Conservation (phyloP, 2,329 filamentous ascomycete genomes). For the Exophiala dermatitidis region DNA sequence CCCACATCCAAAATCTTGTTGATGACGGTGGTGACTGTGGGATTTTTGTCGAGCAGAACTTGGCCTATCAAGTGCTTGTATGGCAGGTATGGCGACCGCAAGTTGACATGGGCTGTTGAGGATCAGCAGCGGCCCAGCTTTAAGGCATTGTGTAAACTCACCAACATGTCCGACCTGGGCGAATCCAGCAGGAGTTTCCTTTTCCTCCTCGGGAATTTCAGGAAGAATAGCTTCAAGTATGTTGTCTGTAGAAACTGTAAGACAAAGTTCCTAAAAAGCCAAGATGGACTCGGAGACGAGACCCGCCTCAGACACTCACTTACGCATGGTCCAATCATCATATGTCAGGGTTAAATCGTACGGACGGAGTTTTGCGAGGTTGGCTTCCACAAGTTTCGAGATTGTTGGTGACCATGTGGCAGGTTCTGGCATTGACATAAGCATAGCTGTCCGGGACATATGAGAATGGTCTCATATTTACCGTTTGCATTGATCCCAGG, state of each 20-base stretch:
- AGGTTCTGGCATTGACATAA: constrained; percentile 38
- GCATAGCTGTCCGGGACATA: neutral
- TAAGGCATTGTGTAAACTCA: constrained; percentile 36
- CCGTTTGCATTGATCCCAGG: constrained; percentile 31
- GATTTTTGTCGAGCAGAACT: constrained; percentile 85
- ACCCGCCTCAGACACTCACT: constrained; percentile 28
- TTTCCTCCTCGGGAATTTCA: constrained; percentile 57
- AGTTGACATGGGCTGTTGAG: constrained; percentile 71
- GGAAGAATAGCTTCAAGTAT: constrained; percentile 77
- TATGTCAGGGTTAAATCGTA: constrained; percentile 74
- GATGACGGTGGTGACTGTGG: constrained; percentile 75
- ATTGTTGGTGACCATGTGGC: constrained; percentile 70
- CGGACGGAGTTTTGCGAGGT: constrained; percentile 64
- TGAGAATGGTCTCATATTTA: neutral
- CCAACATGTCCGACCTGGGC: constrained; percentile 81
- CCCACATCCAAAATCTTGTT: constrained; percentile 92
- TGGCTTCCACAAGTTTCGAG: constrained; percentile 58
- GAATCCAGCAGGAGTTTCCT: constrained; percentile 78
- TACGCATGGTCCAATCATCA: constrained; percentile 77
- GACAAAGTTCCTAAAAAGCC: neutral
- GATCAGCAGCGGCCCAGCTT: neutral
- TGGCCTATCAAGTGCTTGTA: constrained; percentile 82
- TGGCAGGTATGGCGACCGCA: constrained; percentile 71
- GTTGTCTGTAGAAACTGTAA: constrained; percentile 51
- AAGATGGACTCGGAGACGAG: too few relatives aligned